A percentile compares a stretch with the other conserved stretches of the same genome.
phyloP scores from a whole-genome alignment of 2,329 filamentous ascomycete genomes.

The Stagonosporopsis chrysanthemi region DNA sequence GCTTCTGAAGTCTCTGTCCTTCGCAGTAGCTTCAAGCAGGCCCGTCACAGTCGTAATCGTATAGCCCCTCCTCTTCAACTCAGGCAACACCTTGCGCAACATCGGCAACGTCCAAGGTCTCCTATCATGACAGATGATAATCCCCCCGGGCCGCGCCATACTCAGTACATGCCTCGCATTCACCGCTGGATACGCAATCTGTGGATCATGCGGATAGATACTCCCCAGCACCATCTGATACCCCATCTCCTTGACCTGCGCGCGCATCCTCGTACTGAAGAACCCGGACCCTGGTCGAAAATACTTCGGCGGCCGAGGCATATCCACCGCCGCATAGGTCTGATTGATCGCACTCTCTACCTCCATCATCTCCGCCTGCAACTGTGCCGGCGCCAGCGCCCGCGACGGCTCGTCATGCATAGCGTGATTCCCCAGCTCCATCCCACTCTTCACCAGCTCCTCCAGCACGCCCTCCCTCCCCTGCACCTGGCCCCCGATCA shows the following conservation, averaged over 20 bases:
- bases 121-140: constrained; percentile 87
- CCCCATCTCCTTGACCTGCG: constrained; percentile 64
- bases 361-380: constrained; percentile 68
- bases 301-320: constrained; percentile 64
- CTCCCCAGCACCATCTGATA: constrained; percentile 80
- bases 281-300: constrained; percentile 87
- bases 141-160: constrained; percentile 77
- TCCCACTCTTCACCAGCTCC: constrained; percentile 61
- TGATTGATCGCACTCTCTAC: constrained; percentile 68
- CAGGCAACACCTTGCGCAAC: constrained; percentile 74
- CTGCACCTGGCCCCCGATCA: constrained; percentile 79
- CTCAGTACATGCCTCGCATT: constrained; percentile 83
- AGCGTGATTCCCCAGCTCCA: constrained; percentile 80
- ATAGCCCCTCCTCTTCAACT: constrained; percentile 74
- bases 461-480: constrained; percentile 59
- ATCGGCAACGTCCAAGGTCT: constrained; percentile 84
- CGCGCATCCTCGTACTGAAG: constrained; percentile 75
- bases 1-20: background rate
- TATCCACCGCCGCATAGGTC: constrained; percentile 59
- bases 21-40: constrained; percentile 23
- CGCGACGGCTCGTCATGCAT: constrained; percentile 84
- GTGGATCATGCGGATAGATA: constrained; percentile 91
- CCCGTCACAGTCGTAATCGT: constrained; percentile 68
- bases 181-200: constrained; percentile 71
- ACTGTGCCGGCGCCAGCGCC: constrained; percentile 64